phyloP scores from a whole-genome alignment of 257 asterid genomes.

The Salvia miltiorrhiza region DNA sequence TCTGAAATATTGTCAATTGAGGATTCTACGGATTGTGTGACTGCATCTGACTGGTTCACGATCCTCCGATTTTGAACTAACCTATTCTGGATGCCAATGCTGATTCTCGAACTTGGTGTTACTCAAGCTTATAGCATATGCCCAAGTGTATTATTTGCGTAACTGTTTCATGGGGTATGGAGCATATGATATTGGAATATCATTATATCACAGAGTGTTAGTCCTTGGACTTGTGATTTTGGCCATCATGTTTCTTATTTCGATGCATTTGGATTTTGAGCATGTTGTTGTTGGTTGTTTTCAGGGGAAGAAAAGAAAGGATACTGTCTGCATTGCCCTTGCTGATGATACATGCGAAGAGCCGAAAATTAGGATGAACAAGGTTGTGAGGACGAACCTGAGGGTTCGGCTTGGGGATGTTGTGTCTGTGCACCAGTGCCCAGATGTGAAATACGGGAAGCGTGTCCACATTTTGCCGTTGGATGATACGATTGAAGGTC shows the following conservation, averaged over 20 bases:
- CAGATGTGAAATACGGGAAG: constrained; percentile 78
- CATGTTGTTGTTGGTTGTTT: constrained; percentile 19
- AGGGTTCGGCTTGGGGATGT: constrained; percentile 80
- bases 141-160: neutral
- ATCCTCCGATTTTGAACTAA: neutral
- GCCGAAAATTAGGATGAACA: constrained; percentile 80
- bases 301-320: constrained; percentile 88
- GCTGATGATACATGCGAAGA: constrained; percentile 78
- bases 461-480: constrained; percentile 76
- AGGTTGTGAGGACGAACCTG: constrained; percentile 65
- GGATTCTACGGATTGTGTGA: neutral
- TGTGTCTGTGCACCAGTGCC: constrained; percentile 86
- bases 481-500: constrained; percentile 77
- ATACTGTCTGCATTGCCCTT: constrained; percentile 78
- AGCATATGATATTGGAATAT: neutral
- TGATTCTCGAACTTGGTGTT: neutral
- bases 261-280: constrained; percentile 7
- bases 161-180: neutral
- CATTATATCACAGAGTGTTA: neutral
- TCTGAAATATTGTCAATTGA: neutral
- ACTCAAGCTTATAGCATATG: neutral
- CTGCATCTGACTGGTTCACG: neutral
- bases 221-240: neutral
- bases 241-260: neutral
- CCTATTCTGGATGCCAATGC: neutral